Evolutionary conservation across 2,329 filamentous ascomycete species (phyloP).

Genomic region (Rugonectria rugulosa): DNA sequence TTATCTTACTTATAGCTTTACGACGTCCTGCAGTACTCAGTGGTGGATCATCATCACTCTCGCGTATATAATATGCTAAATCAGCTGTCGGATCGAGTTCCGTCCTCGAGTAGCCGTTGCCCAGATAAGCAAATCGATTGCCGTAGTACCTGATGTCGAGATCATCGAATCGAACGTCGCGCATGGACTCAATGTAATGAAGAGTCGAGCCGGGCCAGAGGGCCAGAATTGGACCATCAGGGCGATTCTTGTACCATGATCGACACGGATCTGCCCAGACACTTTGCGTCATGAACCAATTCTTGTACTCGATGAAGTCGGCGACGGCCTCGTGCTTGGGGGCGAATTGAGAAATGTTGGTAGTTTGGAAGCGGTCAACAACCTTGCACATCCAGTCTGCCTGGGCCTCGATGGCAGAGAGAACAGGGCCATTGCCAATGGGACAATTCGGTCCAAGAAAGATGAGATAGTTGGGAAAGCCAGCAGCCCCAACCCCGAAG

Average conservation of each 20-base stretch:
- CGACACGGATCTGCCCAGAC: slow-evolving; percentile 51
- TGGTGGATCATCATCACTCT: slow-evolving; percentile 44
- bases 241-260: slow-evolving; percentile 57
- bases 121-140: slow-evolving; percentile 50
- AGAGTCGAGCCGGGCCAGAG: slow-evolving; percentile 48
- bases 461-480: slow-evolving; percentile 64
- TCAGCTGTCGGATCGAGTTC: slow-evolving; percentile 50
- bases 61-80: slow-evolving; percentile 48
- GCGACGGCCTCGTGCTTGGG: slow-evolving; percentile 55
- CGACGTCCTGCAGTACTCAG: slow-evolving; percentile 27
- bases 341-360: slow-evolving; percentile 51
- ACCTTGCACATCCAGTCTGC: slow-evolving; percentile 59
- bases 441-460: slow-evolving; percentile 51
- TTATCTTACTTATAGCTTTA: slow-evolving; percentile 23
- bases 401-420: slow-evolving; percentile 54
- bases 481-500: slow-evolving; percentile 60
- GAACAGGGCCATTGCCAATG: slow-evolving; percentile 47
- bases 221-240: slow-evolving; percentile 53
- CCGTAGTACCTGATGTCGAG: slow-evolving; percentile 50
- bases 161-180: slow-evolving; percentile 55
- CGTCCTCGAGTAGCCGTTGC: slow-evolving; percentile 52
- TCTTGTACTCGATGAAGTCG: slow-evolving; percentile 58
- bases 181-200: slow-evolving; percentile 58
- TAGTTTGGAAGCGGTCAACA: slow-evolving; percentile 57
- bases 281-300: slow-evolving; percentile 52